Base-by-base conservation (phyloP, 2,329 filamentous ascomycete species). In the Colletotrichum musae region DNA sequence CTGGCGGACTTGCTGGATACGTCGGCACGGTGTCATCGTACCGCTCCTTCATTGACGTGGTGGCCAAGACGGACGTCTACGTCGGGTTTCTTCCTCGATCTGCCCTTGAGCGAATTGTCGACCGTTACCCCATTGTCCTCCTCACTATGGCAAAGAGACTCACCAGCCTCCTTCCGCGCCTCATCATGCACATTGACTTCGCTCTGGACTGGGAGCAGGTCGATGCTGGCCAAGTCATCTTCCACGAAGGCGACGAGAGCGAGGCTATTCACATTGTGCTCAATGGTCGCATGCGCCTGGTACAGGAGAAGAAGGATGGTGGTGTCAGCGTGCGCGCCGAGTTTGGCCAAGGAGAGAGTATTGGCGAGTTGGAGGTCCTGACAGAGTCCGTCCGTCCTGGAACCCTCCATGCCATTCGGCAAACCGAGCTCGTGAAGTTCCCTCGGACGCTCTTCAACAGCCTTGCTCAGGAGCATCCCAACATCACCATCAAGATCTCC, bases 191-290 rank as follows among this genome's bases (percentile, higher is more conserved):
- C 76, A 98, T 99, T 72, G 96, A 99, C 80, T 99, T 99, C 81
- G 96, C 96, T 4, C 86, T 99, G 18, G 97, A 99, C 83, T 99
- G 97, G 96, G 91, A 98, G 3, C 97, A 99, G 77, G 94, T 99
- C 70, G 94, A 94, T 80, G 94, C 96, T 4, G 95, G 96, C 0
- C 94, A 99, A 77, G 93, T 98, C 10, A 93, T 99, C 43, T 97
- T 97, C 78, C 94, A 97, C 73, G 93, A 97, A 79, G 91, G 91
- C 2, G 95, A 99, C 73, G 96, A 98, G 73, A 99, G 96, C 75
- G 96, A 99, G 79, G 95, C 97, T 1, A 99, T 99, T 48, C 99
- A 98, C 75, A 95, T 99, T 70, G 96, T 99, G 2, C 87, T 99
- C 16, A 99, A 99, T 74, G 96, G 96, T 10, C 93, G 96, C 16